Conservation (phyloP, 352 stramenopile species). For the Globisporangium megalacanthum region DNA sequence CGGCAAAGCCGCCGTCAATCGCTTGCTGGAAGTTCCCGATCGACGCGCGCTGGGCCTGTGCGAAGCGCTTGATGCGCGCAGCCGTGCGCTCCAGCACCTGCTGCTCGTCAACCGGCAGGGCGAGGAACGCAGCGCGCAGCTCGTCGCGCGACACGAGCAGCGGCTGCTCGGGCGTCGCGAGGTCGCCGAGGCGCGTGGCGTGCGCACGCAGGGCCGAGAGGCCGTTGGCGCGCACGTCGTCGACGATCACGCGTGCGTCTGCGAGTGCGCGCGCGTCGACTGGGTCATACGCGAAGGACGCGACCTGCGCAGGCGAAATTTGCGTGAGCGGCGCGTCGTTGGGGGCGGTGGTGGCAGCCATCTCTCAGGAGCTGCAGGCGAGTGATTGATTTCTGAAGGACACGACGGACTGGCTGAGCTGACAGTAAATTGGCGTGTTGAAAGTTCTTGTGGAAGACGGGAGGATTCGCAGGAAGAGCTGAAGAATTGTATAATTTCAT, state of each 20-base stretch:
- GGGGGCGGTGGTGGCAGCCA: not conserved
- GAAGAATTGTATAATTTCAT: not conserved
- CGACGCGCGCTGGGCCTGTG: slow-evolving; percentile 88
- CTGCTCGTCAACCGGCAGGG: slow-evolving; percentile 63
- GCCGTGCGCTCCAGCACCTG: slow-evolving; percentile 86
- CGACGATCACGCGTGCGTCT: slow-evolving; percentile 62
- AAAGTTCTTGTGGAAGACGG: not conserved
- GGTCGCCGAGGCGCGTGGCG: slow-evolving; percentile 61
- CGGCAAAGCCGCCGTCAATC: slow-evolving; percentile 94
- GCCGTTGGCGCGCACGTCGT: slow-evolving; percentile 52
- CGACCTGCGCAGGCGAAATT: slow-evolving; percentile 60
- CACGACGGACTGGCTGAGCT: not conserved
- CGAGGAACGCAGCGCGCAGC: slow-evolving; percentile 83
- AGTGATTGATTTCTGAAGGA: too few species aligned
- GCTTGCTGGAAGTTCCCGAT: slow-evolving; percentile 91
- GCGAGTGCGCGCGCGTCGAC: slow-evolving; percentile 57
- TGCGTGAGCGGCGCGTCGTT: slow-evolving; percentile 47
- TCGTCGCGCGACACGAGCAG: slow-evolving; percentile 53
- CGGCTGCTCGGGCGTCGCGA: slow-evolving; percentile 29
- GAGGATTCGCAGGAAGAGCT: not conserved
- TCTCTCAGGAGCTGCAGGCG: not conserved
- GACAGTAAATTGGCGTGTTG: not conserved
- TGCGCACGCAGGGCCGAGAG: slow-evolving; percentile 43
- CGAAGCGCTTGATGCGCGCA: slow-evolving; percentile 90
- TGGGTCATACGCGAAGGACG: slow-evolving; percentile 75